Conservation (phyloP, 805 yeast species). For the Yamadazyma kitorensis region DNA sequence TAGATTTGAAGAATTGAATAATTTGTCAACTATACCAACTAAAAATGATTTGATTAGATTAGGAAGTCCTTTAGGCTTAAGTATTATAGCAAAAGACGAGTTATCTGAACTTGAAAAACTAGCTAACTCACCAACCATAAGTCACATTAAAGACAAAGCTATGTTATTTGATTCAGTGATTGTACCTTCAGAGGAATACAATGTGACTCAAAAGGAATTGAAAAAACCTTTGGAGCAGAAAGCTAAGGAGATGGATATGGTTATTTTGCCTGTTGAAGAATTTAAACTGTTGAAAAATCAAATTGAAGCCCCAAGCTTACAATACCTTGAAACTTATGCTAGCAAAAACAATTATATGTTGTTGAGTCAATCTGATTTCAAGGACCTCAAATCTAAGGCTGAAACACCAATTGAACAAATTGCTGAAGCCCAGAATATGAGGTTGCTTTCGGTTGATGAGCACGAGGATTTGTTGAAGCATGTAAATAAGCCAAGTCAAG, state of each 20-base stretch:
- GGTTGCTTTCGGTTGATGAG: slow-evolving; percentile 18
- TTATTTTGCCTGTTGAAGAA: slow-evolving; percentile 9
- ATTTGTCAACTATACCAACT: slow-evolving; percentile 12
- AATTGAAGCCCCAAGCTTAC: slow-evolving; percentile 12
- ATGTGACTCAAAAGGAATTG: slow-evolving; percentile 6
- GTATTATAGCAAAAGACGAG: slow-evolving; percentile 3
- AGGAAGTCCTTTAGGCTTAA: slow-evolving; percentile 8
- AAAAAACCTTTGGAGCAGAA: slow-evolving; percentile 14
- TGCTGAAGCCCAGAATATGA: slow-evolving; percentile 6
- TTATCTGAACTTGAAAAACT: slow-evolving; percentile 3
- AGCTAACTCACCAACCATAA: slow-evolving; percentile 5
- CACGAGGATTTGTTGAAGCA: slow-evolving; percentile 16
- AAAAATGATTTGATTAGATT: slow-evolving; percentile 7
- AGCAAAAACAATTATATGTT: slow-evolving; percentile 9
- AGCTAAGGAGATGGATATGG: slow-evolving; percentile 11
- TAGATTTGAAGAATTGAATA: slow-evolving; percentile 2
- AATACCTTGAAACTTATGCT: slow-evolving; percentile 16
- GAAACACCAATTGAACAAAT: slow-evolving; percentile 13
- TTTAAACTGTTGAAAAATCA: slow-evolving; percentile 8
- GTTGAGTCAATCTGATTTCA: slow-evolving; percentile 16
- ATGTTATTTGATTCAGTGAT: slow-evolving; percentile 9
- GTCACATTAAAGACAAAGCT: slow-evolving; percentile 14
- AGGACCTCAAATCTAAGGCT: slow-evolving; percentile 9
- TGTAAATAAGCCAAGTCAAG: slow-evolving; percentile 10
- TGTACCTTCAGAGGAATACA: slow-evolving; percentile 12